A percentile compares a stretch with the other conserved stretches of the same genome.
Conservation (phyloP, 2,329 filamentous ascomycete species). For the Cytospora piceae region DNA sequence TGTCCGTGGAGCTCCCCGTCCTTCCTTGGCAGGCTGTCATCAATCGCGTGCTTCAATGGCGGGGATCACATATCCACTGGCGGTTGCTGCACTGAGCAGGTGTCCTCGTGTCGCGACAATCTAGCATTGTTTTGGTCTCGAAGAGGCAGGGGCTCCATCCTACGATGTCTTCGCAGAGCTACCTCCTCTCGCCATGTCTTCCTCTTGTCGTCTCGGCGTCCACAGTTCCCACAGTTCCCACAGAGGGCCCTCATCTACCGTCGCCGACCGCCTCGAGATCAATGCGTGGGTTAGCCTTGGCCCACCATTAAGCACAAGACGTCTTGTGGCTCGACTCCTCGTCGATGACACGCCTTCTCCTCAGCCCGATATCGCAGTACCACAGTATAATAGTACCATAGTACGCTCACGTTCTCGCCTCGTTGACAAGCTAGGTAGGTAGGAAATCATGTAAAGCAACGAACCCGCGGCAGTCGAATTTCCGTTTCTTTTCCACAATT, state of each 20-base stretch:
- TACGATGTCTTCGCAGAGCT: neutral
- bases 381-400: neutral
- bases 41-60: neutral
- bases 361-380: neutral
- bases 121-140: neutral
- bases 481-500: constrained; percentile 13
- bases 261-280: neutral
- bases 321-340: constrained; percentile 12
- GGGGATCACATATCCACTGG: neutral
- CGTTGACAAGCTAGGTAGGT: constrained; percentile 3
- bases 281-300: neutral
- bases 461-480: neutral
- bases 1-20: neutral
- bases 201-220: neutral
- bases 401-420: neutral
- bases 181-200: neutral
- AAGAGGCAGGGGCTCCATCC: neutral
- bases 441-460: neutral
- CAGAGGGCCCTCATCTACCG: neutral
- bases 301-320: constrained; percentile 13
- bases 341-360: constrained; percentile 1
- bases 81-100: neutral
- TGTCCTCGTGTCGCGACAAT: neutral
- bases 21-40: neutral
- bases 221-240: neutral